Evolutionary conservation across 257 asterid species (phyloP), one percentile per base, ranked within the genome.

Genomic region (Solanum boliviense): DNA sequence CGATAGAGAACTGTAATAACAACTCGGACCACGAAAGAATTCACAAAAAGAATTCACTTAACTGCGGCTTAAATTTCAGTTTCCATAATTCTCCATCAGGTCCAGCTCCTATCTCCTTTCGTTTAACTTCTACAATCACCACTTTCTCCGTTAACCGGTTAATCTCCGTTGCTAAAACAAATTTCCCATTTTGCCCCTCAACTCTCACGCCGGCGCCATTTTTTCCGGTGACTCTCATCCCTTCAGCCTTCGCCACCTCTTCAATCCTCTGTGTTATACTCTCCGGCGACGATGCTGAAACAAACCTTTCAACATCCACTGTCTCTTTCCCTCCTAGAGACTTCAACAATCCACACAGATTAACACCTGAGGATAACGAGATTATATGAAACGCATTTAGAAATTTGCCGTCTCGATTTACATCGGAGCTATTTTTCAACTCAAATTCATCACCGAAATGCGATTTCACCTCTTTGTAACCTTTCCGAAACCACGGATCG

Each of bases 81-180:
- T 39, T 84, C 98, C 98, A 95, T n/a, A 92, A 10, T 84, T 91
- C 93, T 16, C 48, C 89, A 38, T 93, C 93, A 76, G 36, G 60
- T 85, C 88, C 93, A 85, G 78, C 58, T 23, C 89, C 89, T 2
- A 39, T 34, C 48, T 85, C 90, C 56, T 82, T 75, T 13, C 91
- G 87, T 78, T 84, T 94, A 38, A 93, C 91, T 90, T 93, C 95
- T 85, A 95, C 94, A 86, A 95, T 88, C 56, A 93, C 94, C 91
- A 94, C 91, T 83, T 93, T 87, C 34, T 91, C 94, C 90, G 98
- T 95, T 70, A 95, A 52, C 93, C 92, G 93, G 91, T 91, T 90
- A 31, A 93, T 90, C 90, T 91, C 92, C 21, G 91, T 89, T 82
- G 88, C 91, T 21, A 91, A 71, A 0, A 87, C 88, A 70, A 83